Evolutionary conservation across 305 asterid genomes (phyloP), one percentile per base, ranked within the genome.

Genomic region (Plantago rigida): DNA sequence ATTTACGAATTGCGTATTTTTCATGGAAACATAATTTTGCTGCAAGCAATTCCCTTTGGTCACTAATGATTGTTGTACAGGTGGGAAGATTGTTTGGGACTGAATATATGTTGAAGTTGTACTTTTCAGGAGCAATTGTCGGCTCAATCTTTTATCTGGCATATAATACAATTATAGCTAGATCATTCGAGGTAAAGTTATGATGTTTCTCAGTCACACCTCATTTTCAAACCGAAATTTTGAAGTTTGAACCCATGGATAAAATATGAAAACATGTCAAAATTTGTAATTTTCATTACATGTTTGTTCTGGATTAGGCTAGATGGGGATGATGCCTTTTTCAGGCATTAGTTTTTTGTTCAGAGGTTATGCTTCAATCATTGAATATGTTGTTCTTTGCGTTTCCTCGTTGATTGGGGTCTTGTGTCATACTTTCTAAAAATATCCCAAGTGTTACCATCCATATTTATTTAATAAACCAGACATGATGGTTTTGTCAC

Each of bases 61-160:
- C 47, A 65, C 57, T 56, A 47, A 56, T 51, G 34, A 70, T 62
- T 63, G 31, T 65, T 82, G 65, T 61, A 52, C 85, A 88, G 97
- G 55, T 86, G 13, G 95, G 94, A 72, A 78, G 79, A 63, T 36
- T 34, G 51, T 92, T 86, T 75, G 99, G 96, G 61, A 80, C 99
- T 47, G 69, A 79, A 56, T 92, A 78, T 75, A 72, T 92, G 74
- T 78, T 92, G 80, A 92, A 77, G 71, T 56, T 88, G 73, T 92
- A 92, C 77, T 73, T 92, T 36, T 67, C 84, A 59, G 99, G 96
- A 65, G 97, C 97, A 28, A 64, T 83, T 81, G 89, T 60, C 61
- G 99, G 96, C 73, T 88, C 99, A 47, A 68, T 84, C 64, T 92
- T 86, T 76, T 89, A 71, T 79, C 72, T 92, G 83, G 80, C 58